Conservation (phyloP, 2,329 filamentous ascomycete genomes). For the Monosporascus ibericus region DNA sequence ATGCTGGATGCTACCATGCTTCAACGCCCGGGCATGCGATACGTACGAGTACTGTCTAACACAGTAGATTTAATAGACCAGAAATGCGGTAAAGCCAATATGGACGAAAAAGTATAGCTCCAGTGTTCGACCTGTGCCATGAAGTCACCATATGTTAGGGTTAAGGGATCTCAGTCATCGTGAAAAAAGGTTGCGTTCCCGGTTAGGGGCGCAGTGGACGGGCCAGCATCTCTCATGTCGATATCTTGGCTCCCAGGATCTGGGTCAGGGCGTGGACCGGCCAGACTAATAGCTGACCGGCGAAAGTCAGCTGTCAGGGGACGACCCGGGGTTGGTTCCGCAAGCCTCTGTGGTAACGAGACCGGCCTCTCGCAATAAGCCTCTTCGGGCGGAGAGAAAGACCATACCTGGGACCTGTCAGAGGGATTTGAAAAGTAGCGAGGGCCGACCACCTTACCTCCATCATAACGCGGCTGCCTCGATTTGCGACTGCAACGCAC, state of each 20-base stretch:
- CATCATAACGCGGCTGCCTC: constrained; percentile 86
- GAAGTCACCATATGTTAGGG: not conserved
- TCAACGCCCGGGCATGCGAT: constrained; percentile 25
- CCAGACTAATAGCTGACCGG: constrained; percentile 17
- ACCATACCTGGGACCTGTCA: constrained; percentile 68
- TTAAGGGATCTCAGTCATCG: constrained; percentile 29
- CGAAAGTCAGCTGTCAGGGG: constrained; percentile 42
- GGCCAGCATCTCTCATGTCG: constrained; percentile 51
- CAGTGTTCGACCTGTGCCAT: not conserved
- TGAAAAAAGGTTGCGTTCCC: constrained; percentile 45
- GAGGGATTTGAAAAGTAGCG: constrained; percentile 6
- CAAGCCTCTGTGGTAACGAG: constrained; percentile 41
- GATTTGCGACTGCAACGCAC: constrained; percentile 88
- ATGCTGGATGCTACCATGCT: constrained; percentile 19
- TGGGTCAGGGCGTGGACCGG: constrained; percentile 18
- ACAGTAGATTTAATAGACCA: constrained; percentile 9
- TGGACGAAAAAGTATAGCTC: constrained; percentile 1
- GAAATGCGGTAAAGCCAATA: constrained; percentile 10
- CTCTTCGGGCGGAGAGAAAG: constrained; percentile 82
- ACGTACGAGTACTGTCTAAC: constrained; percentile 10
- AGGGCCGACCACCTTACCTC: constrained; percentile 58
- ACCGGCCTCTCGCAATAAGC: constrained; percentile 46
- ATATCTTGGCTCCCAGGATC: constrained; percentile 38
- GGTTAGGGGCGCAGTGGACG: constrained; percentile 47
- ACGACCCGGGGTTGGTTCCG: constrained; percentile 41